Evolutionary conservation across 2,329 filamentous ascomycete genomes (phyloP), one percentile per base, ranked within the genome.

Genomic region (Pseudogymnoascus sp.): DNA sequence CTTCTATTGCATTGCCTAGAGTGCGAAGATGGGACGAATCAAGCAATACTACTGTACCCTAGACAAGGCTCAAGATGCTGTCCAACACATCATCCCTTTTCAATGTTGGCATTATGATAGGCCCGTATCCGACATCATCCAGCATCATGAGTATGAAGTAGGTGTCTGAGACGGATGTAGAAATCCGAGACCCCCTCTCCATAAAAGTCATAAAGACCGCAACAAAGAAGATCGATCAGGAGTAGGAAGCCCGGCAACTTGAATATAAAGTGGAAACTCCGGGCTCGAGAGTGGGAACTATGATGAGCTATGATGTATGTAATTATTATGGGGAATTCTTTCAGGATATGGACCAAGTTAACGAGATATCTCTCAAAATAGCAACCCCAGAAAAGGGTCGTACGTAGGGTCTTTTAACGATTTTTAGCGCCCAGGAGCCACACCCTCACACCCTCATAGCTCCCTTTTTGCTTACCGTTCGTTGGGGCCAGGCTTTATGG

Each of bases 361-460:
- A 49, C 22, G 22, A 8, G 22, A n/a, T 16, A 25, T 25, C 9
- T 42, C 41, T 45, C 41, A 23, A 49, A 49, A 49, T 49, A 49
- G 42, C 23, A 49, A 25, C 22, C 22, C 19, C 22, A 14, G 23
- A 12, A 12, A 49, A 3, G 42, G 41, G 41, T 45, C 35, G 33
- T 28, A 8, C 22, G 42, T 49, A 49, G 22, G 42, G 42, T 49
- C 42, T n/a, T 49, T 49, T 45, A 45, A 25, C 41, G 41, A 45
- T 45, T 42, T 42, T 49, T 49, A 49, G 42, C 42, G 42, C 42
- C 42, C 42, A 49, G 42, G 42, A 49, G 42, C 22, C 39, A 42
- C 19, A 39, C 39, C 39, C 16, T 42, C 41, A 23, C 9, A 25
- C 22, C 22, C 11, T 8, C 39, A 22, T 5, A 22, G 39, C 19